phyloP scores from a whole-genome alignment of 2,329 filamentous ascomycete species.

The Coniochaeta sp. region DNA sequence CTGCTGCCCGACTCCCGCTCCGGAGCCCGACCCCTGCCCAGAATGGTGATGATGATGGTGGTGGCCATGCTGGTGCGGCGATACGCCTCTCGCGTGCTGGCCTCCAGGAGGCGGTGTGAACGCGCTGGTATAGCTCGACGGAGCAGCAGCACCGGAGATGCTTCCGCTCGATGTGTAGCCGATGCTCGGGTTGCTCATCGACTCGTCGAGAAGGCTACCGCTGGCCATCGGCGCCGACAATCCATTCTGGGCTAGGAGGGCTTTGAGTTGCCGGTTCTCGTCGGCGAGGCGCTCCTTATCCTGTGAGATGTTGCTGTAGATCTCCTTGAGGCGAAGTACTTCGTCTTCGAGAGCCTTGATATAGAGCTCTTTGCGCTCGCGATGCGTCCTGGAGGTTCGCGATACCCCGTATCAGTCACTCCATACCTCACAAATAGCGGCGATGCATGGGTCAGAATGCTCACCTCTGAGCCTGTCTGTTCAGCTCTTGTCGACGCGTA shows the following conservation, averaged over 20 bases:
- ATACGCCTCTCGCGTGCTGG: slow-evolving; percentile 11
- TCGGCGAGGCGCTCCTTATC: slow-evolving; percentile 70
- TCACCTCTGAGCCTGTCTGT: slow-evolving; percentile 91
- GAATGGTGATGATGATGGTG: slow-evolving; percentile 18
- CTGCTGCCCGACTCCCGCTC: slow-evolving; percentile 18
- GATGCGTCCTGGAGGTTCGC: slow-evolving; percentile 65
- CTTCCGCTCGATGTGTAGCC: slow-evolving; percentile 48
- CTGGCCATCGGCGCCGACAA: slow-evolving; percentile 26
- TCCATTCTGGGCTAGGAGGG: slow-evolving; percentile 46
- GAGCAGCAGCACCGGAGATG: slow-evolving; percentile 46
- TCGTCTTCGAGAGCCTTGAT: slow-evolving; percentile 92
- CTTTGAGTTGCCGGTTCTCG: slow-evolving; percentile 71
- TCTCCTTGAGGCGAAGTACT: slow-evolving; percentile 79
- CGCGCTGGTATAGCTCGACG: slow-evolving; percentile 26
- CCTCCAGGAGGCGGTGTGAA: slow-evolving; percentile 37
- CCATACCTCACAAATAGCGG: slow-evolving; percentile 3
- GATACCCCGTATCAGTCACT: slow-evolving; percentile 9
- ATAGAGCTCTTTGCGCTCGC: slow-evolving; percentile 92
- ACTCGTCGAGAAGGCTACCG: slow-evolving; percentile 28
- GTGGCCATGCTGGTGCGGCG: slow-evolving; percentile 18
- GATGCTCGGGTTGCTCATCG: slow-evolving; percentile 36
- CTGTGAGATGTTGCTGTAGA: slow-evolving; percentile 64
- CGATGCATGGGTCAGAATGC: slow-evolving; percentile 6
- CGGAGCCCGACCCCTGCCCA: slow-evolving; percentile 8
- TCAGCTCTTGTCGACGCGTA: slow-evolving; percentile 86